Evolutionary conservation across 2,329 filamentous ascomycete species (phyloP).

Genomic region (Myotisia sp.): DNA sequence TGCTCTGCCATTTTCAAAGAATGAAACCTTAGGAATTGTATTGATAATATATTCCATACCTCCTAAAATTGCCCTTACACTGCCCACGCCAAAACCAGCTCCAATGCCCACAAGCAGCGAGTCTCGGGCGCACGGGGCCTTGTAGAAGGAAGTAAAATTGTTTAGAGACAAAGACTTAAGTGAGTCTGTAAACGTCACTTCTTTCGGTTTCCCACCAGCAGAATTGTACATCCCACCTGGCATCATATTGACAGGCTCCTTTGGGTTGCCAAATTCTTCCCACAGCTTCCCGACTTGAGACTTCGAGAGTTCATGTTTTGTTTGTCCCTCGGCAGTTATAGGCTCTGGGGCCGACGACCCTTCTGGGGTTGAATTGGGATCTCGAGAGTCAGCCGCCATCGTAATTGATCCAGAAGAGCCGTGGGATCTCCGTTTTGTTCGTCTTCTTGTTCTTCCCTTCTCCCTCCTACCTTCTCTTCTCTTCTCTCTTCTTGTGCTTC

Average conservation of each 20-base stretch:
- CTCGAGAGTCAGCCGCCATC: constrained; percentile 13
- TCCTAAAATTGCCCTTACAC: constrained; percentile 57
- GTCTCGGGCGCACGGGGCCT: constrained; percentile 70
- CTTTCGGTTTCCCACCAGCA: constrained; percentile 41
- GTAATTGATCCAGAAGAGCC: no score
- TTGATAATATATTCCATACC: constrained; percentile 36
- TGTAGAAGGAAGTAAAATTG: constrained; percentile 50
- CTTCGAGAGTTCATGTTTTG: constrained; percentile 30
- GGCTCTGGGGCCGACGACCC: constrained; percentile 6
- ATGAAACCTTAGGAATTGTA: no score
- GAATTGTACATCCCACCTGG: constrained; percentile 45
- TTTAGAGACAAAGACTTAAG: constrained; percentile 35
- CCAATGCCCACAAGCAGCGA: constrained; percentile 72
- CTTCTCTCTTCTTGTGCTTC: background rate
- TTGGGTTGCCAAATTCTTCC: constrained; percentile 34
- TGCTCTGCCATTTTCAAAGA: background rate
- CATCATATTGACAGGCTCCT: constrained; percentile 40
- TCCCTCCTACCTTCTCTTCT: background rate
- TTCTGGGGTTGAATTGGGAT: constrained; percentile 6
- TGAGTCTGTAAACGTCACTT: constrained; percentile 28
- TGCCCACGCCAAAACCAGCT: constrained; percentile 60
- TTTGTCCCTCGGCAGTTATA: constrained; percentile 17
- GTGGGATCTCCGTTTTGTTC: background rate
- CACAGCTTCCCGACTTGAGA: constrained; percentile 35
- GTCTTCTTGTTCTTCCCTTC: background rate